phyloP scores from a whole-genome alignment of 169 alveolate genomes.

The Cystoisospora suis region DNA sequence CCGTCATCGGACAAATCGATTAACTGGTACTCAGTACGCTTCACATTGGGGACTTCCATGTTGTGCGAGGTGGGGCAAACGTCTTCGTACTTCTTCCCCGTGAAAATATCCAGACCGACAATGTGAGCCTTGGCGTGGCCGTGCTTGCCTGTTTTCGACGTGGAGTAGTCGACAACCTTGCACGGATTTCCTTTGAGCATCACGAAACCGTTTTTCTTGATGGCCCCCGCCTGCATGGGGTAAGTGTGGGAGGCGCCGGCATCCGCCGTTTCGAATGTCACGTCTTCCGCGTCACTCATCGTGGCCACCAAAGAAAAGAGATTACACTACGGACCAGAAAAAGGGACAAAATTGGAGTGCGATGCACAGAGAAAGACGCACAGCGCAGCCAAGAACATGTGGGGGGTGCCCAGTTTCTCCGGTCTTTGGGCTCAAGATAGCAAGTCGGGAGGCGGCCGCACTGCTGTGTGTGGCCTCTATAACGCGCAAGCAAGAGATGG shows the following conservation, averaged over 20 bases:
- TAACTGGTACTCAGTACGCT: slow-evolving; percentile 82
- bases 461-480: too few relatives aligned
- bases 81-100: slow-evolving; percentile 96
- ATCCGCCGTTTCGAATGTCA: slow-evolving; percentile 80
- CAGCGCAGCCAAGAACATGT: neutral
- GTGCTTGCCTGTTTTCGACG: slow-evolving; percentile 98
- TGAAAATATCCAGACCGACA: slow-evolving; percentile 97
- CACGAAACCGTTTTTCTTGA: slow-evolving; percentile 95
- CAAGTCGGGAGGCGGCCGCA: too few relatives aligned
- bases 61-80: slow-evolving; percentile 97
- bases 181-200: slow-evolving; percentile 96
- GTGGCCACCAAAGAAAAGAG: neutral
- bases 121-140: slow-evolving; percentile 99
- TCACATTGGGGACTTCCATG: slow-evolving; percentile 96
- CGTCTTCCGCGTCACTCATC: slow-evolving; percentile 75
- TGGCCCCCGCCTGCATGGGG: slow-evolving; percentile 96
- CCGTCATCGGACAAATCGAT: slow-evolving; percentile 94
- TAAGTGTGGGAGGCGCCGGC: slow-evolving; percentile 96
- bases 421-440: too few relatives aligned
- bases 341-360: neutral
- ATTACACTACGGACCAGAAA: neutral
- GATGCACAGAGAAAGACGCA: neutral
- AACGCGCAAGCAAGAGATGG: too few relatives aligned
- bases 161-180: slow-evolving; percentile 84
- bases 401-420: too few relatives aligned